phyloP scores from a whole-genome alignment of 140 eudicot genomes.

The Cichorium intybus region DNA sequence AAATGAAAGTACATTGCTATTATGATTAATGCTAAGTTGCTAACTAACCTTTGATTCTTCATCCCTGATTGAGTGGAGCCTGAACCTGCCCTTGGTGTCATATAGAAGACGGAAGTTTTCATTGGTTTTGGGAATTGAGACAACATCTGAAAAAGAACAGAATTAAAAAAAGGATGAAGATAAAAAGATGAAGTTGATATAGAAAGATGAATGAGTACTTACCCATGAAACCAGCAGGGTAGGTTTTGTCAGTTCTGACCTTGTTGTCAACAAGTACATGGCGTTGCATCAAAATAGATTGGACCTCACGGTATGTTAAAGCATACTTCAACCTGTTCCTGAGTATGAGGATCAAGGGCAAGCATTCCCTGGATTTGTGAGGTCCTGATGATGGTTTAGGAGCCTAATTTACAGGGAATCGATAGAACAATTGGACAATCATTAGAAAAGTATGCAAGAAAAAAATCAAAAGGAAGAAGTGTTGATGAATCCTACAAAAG shows the following conservation, averaged over 20 bases:
- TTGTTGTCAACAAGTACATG: slow-evolving; percentile 58
- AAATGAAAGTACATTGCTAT: no score
- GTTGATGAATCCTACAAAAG: slow-evolving; percentile 35
- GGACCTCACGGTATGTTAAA: slow-evolving; percentile 57
- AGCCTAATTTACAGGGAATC: slow-evolving; percentile 26
- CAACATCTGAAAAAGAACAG: slow-evolving; percentile 44
- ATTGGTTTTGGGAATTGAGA: slow-evolving; percentile 65
- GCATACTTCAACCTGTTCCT: slow-evolving; percentile 58
- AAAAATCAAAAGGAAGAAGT: not conserved
- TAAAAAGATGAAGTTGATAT: not conserved
- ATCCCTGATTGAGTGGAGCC: slow-evolving; percentile 59
- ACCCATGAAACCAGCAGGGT: slow-evolving; percentile 74
- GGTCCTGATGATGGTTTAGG: slow-evolving; percentile 69
- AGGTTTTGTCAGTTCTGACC: slow-evolving; percentile 63
- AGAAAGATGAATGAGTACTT: not conserved
- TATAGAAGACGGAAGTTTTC: slow-evolving; percentile 61
- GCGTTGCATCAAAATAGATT: slow-evolving; percentile 57
- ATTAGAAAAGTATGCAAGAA: not conserved
- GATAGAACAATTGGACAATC: not conserved
- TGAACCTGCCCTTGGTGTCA: slow-evolving; percentile 64
- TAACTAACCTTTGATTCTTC: slow-evolving; percentile 60
- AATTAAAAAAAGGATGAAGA: not conserved
- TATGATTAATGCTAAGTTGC: no score
- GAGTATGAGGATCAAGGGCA: slow-evolving; percentile 55
- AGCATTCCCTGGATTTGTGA: slow-evolving; percentile 56